Conservation (phyloP, 2,329 filamentous ascomycete genomes). For the Clarireedia paspali region DNA sequence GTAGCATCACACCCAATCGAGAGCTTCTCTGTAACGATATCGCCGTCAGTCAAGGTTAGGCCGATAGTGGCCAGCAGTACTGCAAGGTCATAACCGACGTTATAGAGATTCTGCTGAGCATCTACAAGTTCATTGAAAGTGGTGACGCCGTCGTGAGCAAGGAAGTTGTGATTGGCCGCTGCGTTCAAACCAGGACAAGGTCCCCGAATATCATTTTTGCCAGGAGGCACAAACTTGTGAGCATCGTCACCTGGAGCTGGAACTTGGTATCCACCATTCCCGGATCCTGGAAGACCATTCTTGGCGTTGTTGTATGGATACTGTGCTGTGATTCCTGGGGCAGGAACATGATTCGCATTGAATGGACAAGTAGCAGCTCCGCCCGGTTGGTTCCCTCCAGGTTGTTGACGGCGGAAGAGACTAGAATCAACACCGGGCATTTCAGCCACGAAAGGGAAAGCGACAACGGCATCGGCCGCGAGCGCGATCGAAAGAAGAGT, state of each 20-base stretch:
- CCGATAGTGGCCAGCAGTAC: background rate
- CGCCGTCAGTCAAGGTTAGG: slow-evolving; percentile 19
- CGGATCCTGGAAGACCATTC: slow-evolving; percentile 29
- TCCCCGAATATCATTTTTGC: slow-evolving; percentile 9
- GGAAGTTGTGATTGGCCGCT: slow-evolving; percentile 35
- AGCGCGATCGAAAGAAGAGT: background rate
- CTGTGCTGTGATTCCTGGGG: background rate
- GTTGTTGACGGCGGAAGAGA: slow-evolving; percentile 20
- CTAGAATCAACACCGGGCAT: slow-evolving; percentile 32
- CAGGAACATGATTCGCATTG: background rate
- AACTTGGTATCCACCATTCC: slow-evolving; percentile 36
- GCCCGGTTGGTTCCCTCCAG: background rate
- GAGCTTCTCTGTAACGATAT: slow-evolving; percentile 19
- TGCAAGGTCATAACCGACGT: slow-evolving; percentile 20
- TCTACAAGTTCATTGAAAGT: slow-evolving; percentile 24
- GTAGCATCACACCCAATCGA: slow-evolving; percentile 24
- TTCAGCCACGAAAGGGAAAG: slow-evolving; percentile 34
- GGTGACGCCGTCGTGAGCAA: slow-evolving; percentile 30
- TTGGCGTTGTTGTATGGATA: slow-evolving; percentile 1
- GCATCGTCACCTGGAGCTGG: slow-evolving; percentile 31
- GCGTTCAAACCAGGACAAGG: slow-evolving; percentile 34
- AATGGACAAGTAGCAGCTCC: background rate
- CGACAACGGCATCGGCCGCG: slow-evolving; percentile 16
- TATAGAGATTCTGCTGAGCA: slow-evolving; percentile 24
- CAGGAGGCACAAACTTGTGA: slow-evolving; percentile 17